These are phyloP conservation scores for Tolypocladium ophioglossoides DNA, from an alignment of 2,329 filamentous ascomycete genomes.

Conservation along the genomic window DNA sequence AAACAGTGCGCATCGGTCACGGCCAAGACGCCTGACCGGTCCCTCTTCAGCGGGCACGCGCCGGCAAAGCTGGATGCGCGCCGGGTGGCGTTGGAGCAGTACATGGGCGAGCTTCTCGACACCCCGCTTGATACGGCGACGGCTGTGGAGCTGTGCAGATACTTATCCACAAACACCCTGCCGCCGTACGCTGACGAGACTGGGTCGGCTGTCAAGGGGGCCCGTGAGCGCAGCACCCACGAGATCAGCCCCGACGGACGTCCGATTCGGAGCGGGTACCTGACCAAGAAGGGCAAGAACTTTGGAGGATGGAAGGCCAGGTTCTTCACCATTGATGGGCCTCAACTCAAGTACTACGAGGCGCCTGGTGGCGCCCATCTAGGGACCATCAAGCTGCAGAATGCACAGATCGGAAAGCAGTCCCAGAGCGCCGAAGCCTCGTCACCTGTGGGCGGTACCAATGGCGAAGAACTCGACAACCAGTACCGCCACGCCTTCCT, in stretches of 20 bases:
- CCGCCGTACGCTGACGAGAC: slow-evolving; percentile 51
- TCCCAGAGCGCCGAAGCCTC: slow-evolving; percentile 40
- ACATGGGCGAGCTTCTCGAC: slow-evolving; percentile 77
- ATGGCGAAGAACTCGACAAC: slow-evolving; percentile 71
- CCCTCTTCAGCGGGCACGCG: slow-evolving; percentile 82
- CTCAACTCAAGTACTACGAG: slow-evolving; percentile 80
- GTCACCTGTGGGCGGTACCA: slow-evolving; percentile 44
- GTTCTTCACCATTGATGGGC: slow-evolving; percentile 50
- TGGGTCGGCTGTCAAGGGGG: slow-evolving; percentile 12
- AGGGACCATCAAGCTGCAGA: slow-evolving; percentile 84
- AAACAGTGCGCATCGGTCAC: slow-evolving; percentile 64
- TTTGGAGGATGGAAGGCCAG: slow-evolving; percentile 96
- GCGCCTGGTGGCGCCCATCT: slow-evolving; percentile 80
- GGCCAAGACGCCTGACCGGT: slow-evolving; percentile 71
- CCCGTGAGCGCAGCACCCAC: slow-evolving; percentile 18
- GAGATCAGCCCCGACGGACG: slow-evolving; percentile 50
- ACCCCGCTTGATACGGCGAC: slow-evolving; percentile 68
- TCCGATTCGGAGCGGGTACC: slow-evolving; percentile 73
- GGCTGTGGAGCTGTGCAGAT: slow-evolving; percentile 75
- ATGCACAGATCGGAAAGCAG: slow-evolving; percentile 91
- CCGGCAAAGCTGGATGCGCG: slow-evolving; percentile 88
- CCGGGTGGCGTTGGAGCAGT: slow-evolving; percentile 67
- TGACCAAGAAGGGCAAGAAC: slow-evolving; percentile 96
- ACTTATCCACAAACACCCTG: slow-evolving; percentile 61
- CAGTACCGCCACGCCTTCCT: slow-evolving; percentile 96